Percentiles rank a stretch among this genome's conserved stretches.
Conservation (phyloP, 2,329 filamentous ascomycete species). For the Pleomassaria siparia region DNA sequence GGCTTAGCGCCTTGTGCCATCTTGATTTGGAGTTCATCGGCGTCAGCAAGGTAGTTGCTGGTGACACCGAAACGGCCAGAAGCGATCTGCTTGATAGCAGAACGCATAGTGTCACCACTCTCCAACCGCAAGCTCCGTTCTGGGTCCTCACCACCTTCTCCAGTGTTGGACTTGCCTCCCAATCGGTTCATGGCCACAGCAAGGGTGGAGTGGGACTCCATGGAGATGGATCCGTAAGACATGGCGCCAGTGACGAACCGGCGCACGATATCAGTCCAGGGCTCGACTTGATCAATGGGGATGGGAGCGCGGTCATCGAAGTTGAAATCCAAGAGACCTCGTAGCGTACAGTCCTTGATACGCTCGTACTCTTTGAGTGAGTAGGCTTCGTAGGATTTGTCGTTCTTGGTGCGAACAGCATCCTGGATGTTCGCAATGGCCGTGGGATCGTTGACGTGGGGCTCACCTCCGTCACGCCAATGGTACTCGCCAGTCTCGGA, state of each 20-base stretch:
- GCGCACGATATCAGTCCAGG: constrained; percentile 96
- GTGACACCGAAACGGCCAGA: constrained; percentile 96
- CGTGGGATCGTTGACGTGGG: constrained; percentile 91
- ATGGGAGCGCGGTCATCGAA: constrained; percentile 84
- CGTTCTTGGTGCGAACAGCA: constrained; percentile 93
- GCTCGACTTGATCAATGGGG: constrained; percentile 94
- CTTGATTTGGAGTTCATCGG: constrained; percentile 97
- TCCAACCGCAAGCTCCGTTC: constrained; percentile 84
- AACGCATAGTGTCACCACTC: constrained; percentile 95
- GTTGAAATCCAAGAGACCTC: constrained; percentile 93
- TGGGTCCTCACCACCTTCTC: constrained; percentile 93
- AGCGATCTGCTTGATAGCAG: constrained; percentile 95
- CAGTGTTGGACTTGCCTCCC: constrained; percentile 95
- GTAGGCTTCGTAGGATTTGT: constrained; percentile 98
- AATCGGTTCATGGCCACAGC: constrained; percentile 96
- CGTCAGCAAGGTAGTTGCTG: constrained; percentile 89
- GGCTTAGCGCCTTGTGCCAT: constrained; percentile 99
- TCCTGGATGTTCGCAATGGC: constrained; percentile 98
- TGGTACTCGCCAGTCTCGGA: constrained; percentile 96
- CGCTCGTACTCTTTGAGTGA: constrained; percentile 91
- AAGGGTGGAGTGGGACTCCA: constrained; percentile 95
- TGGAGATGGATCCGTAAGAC: constrained; percentile 98
- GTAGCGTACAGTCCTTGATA: constrained; percentile 93
- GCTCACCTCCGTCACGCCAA: constrained; percentile 94
- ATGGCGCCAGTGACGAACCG: constrained; percentile 97